Conservation (phyloP, 2,329 filamentous ascomycete species). For the Pseudogymnoascus sp. region DNA sequence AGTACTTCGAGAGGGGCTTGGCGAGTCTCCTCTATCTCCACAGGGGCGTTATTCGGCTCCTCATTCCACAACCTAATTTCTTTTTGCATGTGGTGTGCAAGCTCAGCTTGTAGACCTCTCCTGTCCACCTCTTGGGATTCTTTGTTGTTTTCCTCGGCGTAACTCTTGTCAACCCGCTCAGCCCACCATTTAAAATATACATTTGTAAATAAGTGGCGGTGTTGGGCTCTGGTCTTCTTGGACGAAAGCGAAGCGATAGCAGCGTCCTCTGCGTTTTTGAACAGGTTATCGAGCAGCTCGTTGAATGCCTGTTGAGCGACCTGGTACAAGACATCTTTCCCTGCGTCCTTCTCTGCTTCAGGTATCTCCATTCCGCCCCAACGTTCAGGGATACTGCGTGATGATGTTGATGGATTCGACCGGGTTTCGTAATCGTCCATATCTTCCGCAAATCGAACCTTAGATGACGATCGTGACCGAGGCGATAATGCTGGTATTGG, state of each 20-base stretch:
- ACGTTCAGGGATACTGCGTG: slow-evolving; percentile 62
- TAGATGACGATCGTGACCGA: slow-evolving; percentile 68
- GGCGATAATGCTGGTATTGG: slow-evolving; percentile 39
- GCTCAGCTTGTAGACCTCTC: neutral
- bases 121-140: neutral
- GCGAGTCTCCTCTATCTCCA: slow-evolving; percentile 26
- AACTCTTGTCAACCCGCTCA: slow-evolving; percentile 4
- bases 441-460: slow-evolving; percentile 70
- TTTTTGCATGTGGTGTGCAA: neutral
- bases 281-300: slow-evolving; percentile 80
- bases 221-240: slow-evolving; percentile 52
- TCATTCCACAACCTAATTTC: slow-evolving; percentile 3
- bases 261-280: slow-evolving; percentile 71
- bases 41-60: slow-evolving; percentile 19
- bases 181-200: slow-evolving; percentile 34
- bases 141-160: neutral
- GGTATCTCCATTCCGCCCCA: slow-evolving; percentile 76
- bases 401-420: slow-evolving; percentile 67
- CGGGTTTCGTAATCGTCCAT: slow-evolving; percentile 60
- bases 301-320: slow-evolving; percentile 90
- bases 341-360: slow-evolving; percentile 72
- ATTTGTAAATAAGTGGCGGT: slow-evolving; percentile 41
- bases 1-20: slow-evolving; percentile 24
- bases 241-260: slow-evolving; percentile 62
- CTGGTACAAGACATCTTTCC: slow-evolving; percentile 71